Conservation (phyloP, 108 stramenopile genomes). For the Epipyxis sp. region DNA sequence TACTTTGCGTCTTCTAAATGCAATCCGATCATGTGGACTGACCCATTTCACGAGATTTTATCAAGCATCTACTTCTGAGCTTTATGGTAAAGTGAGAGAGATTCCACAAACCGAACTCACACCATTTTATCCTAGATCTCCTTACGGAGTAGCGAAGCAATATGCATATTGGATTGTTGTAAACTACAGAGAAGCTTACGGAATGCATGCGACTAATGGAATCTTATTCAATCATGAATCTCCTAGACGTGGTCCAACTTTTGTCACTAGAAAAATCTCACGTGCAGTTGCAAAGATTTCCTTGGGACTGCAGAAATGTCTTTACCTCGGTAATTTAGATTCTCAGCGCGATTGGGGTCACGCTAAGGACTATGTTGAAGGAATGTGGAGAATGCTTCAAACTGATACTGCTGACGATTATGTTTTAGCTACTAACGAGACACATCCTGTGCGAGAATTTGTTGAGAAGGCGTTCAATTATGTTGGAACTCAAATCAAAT, state of each 20-base stretch:
- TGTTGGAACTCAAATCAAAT: slow-evolving; percentile 76
- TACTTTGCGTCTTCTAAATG: slow-evolving; percentile 94
- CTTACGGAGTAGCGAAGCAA: slow-evolving; percentile 95
- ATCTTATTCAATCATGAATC: slow-evolving; percentile 98
- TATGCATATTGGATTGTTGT: slow-evolving; percentile 97
- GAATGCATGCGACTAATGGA: slow-evolving; percentile 92
- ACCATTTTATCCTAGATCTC: slow-evolving; percentile 98
- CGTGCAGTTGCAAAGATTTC: slow-evolving; percentile 82
- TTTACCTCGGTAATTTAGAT: slow-evolving; percentile 95
- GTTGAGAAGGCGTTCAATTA: slow-evolving; percentile 83
- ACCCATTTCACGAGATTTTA: slow-evolving; percentile 73
- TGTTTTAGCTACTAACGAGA: slow-evolving; percentile 95
- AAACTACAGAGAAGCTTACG: slow-evolving; percentile 98
- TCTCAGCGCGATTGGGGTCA: slow-evolving; percentile 99
- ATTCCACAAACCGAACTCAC: slow-evolving; percentile 97
- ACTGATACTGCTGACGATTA: slow-evolving; percentile 89
- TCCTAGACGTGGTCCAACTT: slow-evolving; percentile 94
- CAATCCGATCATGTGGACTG: slow-evolving; percentile 82
- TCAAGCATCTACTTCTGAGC: slow-evolving; percentile 96
- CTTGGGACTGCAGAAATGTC: slow-evolving; percentile 71
- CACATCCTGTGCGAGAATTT: slow-evolving; percentile 93
- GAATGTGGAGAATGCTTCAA: slow-evolving; percentile 99
- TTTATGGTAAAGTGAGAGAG: slow-evolving; percentile 97
- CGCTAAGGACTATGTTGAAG: slow-evolving; percentile 96
- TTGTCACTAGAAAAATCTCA: slow-evolving; percentile 97